phyloP scores from a whole-genome alignment of 139 green algal genomes.

The Astrephomene gubernaculifera region DNA sequence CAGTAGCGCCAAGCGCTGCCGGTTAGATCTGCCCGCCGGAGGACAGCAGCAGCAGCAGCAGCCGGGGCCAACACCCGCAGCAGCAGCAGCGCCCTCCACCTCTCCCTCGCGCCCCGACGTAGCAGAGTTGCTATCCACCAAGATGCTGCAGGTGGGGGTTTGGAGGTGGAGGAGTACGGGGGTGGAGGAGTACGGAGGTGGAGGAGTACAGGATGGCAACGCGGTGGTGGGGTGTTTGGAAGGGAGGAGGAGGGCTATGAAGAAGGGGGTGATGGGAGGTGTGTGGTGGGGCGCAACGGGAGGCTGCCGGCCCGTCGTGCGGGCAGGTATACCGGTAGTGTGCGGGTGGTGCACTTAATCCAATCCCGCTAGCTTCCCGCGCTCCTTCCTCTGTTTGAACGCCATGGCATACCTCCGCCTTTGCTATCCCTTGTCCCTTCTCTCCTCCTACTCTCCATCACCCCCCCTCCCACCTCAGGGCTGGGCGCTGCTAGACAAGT shows the following conservation, averaged over 20 bases:
- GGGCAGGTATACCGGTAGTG: background rate
- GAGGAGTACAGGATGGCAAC: background rate
- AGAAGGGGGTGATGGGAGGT: background rate
- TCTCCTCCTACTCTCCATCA: background rate
- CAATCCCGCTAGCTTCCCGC: background rate
- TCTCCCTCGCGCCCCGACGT: background rate
- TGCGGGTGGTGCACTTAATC: background rate
- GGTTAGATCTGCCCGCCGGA: background rate
- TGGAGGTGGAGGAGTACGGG: background rate
- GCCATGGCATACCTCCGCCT: too few relatives aligned
- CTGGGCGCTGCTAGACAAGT: conserved; percentile 50
- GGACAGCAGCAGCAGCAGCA: background rate
- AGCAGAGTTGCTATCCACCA: conserved; percentile 5
- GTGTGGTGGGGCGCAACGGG: background rate
- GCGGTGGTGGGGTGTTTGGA: background rate
- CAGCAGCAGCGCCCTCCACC: background rate
- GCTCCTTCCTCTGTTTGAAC: background rate
- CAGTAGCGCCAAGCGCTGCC: too few relatives aligned
- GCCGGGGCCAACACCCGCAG: background rate
- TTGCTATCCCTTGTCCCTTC: background rate
- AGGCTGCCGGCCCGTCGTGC: background rate
- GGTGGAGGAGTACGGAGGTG: background rate
- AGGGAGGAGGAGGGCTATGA: background rate
- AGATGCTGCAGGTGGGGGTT: conserved; percentile 37
- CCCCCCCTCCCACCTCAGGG: background rate